Evolutionary conservation across 108 stramenopile species (phyloP).

Genomic region (Cyclotella choctawhatcheeana): DNA sequence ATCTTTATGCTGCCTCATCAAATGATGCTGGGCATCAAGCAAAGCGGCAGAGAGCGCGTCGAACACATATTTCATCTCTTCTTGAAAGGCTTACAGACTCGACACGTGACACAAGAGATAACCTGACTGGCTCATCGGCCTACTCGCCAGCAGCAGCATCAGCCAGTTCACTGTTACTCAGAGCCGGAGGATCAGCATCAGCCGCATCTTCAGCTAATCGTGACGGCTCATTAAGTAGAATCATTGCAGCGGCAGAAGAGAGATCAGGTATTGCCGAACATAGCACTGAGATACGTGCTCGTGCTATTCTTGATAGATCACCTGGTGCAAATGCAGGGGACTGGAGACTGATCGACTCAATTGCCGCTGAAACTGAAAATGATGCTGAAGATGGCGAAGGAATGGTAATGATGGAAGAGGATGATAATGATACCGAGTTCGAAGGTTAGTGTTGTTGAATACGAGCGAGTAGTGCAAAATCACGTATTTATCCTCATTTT

Average conservation of each 20-base stretch:
- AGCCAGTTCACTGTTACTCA: too few relatives aligned
- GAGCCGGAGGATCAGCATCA: too few relatives aligned
- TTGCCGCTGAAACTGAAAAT: too few relatives aligned
- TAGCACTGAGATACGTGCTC: not conserved
- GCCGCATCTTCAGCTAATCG: constrained; percentile 9
- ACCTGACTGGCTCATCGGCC: not conserved
- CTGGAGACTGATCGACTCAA: not conserved
- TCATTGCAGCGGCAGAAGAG: too few relatives aligned
- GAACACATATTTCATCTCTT: constrained; percentile 23
- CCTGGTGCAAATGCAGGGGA: too few relatives aligned
- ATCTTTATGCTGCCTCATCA: too few relatives aligned
- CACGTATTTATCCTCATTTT: too few relatives aligned
- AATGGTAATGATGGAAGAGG: constrained; percentile 26
- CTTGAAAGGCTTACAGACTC: constrained; percentile 25
- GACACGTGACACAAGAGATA: not conserved
- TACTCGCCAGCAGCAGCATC: constrained; percentile 1
- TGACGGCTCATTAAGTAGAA: constrained; percentile 18
- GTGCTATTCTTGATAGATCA: constrained; percentile 18
- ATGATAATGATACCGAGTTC: constrained; percentile 43
- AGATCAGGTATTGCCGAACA: constrained; percentile 10
- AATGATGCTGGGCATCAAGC: not conserved
- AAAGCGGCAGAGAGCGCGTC: constrained; percentile 15
- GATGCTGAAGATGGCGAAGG: not conserved
- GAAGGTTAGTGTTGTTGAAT: too few relatives aligned
- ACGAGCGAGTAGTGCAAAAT: too few relatives aligned